phyloP scores from a whole-genome alignment of 371 early-diverging fungal genomes.

The Mucor saturninus region DNA sequence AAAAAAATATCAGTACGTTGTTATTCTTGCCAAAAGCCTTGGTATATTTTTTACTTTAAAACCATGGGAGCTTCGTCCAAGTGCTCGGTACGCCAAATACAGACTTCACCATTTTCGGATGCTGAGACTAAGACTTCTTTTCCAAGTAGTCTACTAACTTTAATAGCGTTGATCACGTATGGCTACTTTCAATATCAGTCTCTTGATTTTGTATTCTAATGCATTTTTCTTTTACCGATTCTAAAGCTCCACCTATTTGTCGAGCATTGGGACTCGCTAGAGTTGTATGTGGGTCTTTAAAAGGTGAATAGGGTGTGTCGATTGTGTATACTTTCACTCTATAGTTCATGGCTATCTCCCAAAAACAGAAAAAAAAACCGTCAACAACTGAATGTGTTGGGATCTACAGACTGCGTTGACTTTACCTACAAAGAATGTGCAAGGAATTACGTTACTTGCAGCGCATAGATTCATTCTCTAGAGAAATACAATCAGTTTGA shows the following conservation, averaged over 20 bases:
- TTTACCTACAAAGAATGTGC: constrained; percentile 47
- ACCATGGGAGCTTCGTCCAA: constrained; percentile 49
- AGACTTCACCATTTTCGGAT: constrained; percentile 56
- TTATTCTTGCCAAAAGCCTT: neutral
- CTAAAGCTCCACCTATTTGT: constrained; percentile 15
- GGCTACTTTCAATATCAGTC: constrained; percentile 20
- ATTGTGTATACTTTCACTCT: constrained; percentile 31
- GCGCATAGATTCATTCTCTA: constrained; percentile 56
- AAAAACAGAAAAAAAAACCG: neutral
- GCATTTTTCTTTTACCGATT: constrained; percentile 22
- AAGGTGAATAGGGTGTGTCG: constrained; percentile 25
- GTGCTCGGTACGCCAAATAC: constrained; percentile 56
- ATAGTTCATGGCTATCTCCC: constrained; percentile 35
- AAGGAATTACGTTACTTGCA: constrained; percentile 40
- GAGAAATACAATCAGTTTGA: neutral
- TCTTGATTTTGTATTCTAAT: neutral
- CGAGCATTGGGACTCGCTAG: constrained; percentile 21
- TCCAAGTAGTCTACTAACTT: constrained; percentile 48
- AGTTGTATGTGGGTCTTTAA: constrained; percentile 23
- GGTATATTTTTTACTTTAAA: constrained; percentile 30
- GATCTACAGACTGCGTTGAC: too few species aligned
- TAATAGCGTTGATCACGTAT: constrained; percentile 63
- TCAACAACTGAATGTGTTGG: neutral
- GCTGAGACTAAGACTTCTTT: constrained; percentile 60
- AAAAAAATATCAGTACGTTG: neutral